Base-by-base conservation (phyloP, 257 asterid species). In the Buddleja alternifolia region DNA sequence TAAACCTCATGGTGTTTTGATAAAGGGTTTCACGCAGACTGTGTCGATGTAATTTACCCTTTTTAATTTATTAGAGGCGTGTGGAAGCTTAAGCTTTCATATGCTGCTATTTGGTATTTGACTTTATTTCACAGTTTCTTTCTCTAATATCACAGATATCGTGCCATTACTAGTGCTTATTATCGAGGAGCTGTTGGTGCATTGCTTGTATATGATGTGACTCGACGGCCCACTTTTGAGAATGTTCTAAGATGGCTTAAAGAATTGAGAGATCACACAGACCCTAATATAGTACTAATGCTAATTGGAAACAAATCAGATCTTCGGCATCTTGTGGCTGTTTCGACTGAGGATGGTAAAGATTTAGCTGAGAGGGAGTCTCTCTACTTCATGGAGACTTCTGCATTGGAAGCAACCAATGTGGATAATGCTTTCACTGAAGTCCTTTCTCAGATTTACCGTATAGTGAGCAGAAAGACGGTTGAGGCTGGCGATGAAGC, bases 111-210 rank as follows among this genome's bases (percentile, higher is more conserved):
- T 39, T 25, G n/a, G 70, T 10, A n/a, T 62, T 63, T 20, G 42
- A 15, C 5, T 48, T 41, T 16, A 46, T 60, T 10, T 51, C 40
- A 55, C 42, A 47, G 9, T 37, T 55, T 14, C 8, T 14, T 45
- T 20, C 41, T 23, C 45, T 44, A n/a, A 46, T 42, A 48, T 16
- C 34, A 20, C 39, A 83, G 85, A 72, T 83, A 74, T 58, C 85
- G 85, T 60, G 88, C 85, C 63, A 83, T 83, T 24, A 80, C 88
- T 10, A 72, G 85, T 62, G 82, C 88, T 62, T 83, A 83, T 70
- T 83, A 83, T 32, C 77, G 88, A 70, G 88, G 88, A 51, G 85
- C 85, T 4, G 88, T 83, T 32, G 88, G 88, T 48, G 85, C 85
- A 23, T 72, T 83, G 64, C 88, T 83, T 2, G 81, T 82, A 15